Base-by-base conservation (phyloP, 495 filamentous ascomycete species). In the Talaromyces proteolyticus region DNA sequence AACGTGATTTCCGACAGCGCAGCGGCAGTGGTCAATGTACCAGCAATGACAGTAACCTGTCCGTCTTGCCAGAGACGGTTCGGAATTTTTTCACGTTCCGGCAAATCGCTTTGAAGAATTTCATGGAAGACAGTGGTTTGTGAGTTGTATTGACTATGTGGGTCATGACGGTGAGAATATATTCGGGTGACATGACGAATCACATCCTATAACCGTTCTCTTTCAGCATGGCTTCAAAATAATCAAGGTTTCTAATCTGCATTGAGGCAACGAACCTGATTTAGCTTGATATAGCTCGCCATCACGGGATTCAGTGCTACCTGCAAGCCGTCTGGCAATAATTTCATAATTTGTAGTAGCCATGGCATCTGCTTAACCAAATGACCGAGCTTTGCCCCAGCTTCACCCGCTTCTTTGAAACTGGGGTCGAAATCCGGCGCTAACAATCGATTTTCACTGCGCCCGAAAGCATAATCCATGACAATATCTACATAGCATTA, bases 91-190 rank as follows among this genome's bases (percentile, higher is more conserved):
- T 59, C 47, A 40, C 55, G 18, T 7, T 41, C 36, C 1, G 59
- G 56, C 29, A 67, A 49, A 20, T 57, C 39, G 16, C 51, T 59
- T 17, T 70, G 57, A 5, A 67, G 54, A 4, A 75, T 45, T 11
- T 57, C 59, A 37, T 65, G 50, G 49, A 74, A 72, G 3, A 77
- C 64, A n/a, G 63, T 71, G n/a, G n/a, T n/a, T n/a, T n/a, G n/a
- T n/a, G n/a, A n/a, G n/a, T n/a, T n/a, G n/a, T n/a, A n/a, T n/a
- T n/a, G n/a, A n/a, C n/a, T n/a, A n/a, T n/a, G n/a, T n/a, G n/a
- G n/a, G n/a, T n/a, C n/a, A n/a, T n/a, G n/a, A n/a, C n/a, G n/a
- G n/a, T n/a, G n/a, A n/a, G n/a, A n/a, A n/a, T n/a, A n/a, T n/a
- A n/a, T n/a, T n/a, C n/a, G n/a, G n/a, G n/a, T n/a, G n/a, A n/a